Conservation (phyloP, 345 rosid species). For the Gossypioides kirkii region DNA sequence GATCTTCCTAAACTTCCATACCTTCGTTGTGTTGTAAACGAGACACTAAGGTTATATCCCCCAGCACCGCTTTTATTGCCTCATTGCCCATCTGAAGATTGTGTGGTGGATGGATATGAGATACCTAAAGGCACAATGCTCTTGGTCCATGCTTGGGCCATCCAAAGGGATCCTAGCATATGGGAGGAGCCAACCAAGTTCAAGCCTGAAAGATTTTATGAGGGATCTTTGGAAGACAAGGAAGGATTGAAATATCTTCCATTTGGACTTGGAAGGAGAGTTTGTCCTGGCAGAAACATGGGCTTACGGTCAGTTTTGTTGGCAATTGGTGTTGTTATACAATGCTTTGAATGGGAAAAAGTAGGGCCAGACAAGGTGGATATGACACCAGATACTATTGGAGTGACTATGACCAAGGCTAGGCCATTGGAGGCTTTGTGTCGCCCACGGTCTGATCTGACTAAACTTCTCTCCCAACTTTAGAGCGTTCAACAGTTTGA, state of each 20-base stretch:
- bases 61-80: constrained; percentile 52
- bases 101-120: constrained; percentile 38
- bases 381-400: constrained; percentile 25
- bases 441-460: constrained; percentile 31
- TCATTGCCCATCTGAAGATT: constrained; percentile 42
- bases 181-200: constrained; percentile 49
- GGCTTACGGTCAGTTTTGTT: constrained; percentile 38
- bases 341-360: constrained; percentile 58
- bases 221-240: constrained; percentile 21
- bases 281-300: constrained; percentile 55
- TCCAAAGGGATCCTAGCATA: constrained; percentile 48
- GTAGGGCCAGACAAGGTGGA: constrained; percentile 31
- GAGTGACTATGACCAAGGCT: constrained; percentile 32
- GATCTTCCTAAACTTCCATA: constrained; percentile 50
- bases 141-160: constrained; percentile 43
- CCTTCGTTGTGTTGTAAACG: constrained; percentile 50
- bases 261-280: constrained; percentile 64
- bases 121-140: constrained; percentile 40
- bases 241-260: constrained; percentile 42
- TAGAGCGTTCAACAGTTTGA: not conserved
- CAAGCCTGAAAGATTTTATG: constrained; percentile 57
- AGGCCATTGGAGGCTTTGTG: constrained; percentile 43
- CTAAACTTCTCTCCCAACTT: constrained; percentile 28
- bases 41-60: constrained; percentile 56
- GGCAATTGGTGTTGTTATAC: constrained; percentile 44